These are phyloP conservation scores for Aspergillus heteromorphus DNA, from an alignment of 495 filamentous ascomycete genomes.

Conservation along the genomic window DNA sequence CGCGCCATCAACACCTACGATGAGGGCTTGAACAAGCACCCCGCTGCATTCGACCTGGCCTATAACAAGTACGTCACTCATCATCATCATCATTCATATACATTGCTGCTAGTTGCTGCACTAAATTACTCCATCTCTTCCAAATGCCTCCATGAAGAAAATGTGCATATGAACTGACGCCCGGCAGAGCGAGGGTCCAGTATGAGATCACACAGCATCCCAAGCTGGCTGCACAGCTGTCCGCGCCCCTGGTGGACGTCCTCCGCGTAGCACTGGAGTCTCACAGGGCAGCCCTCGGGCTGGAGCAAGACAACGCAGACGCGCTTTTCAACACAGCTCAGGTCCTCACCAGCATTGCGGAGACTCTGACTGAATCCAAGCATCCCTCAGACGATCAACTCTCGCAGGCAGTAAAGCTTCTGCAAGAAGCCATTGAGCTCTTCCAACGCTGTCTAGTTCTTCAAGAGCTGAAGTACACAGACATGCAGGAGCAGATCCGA, in stretches of 20 bases:
- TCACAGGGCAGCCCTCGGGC: slow-evolving; percentile 51
- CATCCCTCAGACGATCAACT: slow-evolving; percentile 34
- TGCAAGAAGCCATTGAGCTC: slow-evolving; percentile 58
- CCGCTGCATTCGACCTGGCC: slow-evolving; percentile 60
- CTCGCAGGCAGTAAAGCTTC: slow-evolving; percentile 37
- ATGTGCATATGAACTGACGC: not conserved
- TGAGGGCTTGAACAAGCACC: slow-evolving; percentile 52
- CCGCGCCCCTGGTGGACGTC: slow-evolving; percentile 43
- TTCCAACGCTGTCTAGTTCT: slow-evolving; percentile 57
- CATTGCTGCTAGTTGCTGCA: not conserved
- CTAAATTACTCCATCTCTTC: not conserved
- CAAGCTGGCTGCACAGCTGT: slow-evolving; percentile 50
- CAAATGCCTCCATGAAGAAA: not conserved
- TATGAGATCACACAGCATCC: slow-evolving; percentile 61
- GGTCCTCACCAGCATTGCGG: slow-evolving; percentile 59
- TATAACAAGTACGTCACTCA: slow-evolving; percentile 58
- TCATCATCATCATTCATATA: no score
- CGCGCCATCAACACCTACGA: slow-evolving; percentile 62
- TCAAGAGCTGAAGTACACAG: slow-evolving; percentile 53
- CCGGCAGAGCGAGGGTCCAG: slow-evolving; percentile 53
- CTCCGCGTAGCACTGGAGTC: slow-evolving; percentile 54
- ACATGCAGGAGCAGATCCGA: slow-evolving; percentile 43
- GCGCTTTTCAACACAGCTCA: slow-evolving; percentile 65
- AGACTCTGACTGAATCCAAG: slow-evolving; percentile 48
- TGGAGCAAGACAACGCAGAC: slow-evolving; percentile 60